Evolutionary conservation across 2,329 filamentous ascomycete species (phyloP).

Genomic region (Curvularia sp.): DNA sequence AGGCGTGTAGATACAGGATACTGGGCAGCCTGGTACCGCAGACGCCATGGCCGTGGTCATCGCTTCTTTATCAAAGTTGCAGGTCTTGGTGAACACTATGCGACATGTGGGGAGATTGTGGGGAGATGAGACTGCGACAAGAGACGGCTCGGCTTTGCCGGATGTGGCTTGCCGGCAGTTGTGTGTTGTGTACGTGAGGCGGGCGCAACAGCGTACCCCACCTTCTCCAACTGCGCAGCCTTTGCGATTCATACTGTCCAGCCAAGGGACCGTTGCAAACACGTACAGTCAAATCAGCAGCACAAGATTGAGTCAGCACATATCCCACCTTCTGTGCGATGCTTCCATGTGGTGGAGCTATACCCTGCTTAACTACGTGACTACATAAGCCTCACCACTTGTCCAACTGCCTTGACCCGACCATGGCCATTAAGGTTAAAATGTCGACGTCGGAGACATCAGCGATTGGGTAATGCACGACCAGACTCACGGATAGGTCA

Average conservation of each 20-base stretch:
- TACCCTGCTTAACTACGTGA: constrained; percentile 28
- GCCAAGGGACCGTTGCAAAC: neutral
- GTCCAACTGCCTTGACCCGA: constrained; percentile 1
- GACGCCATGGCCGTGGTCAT: neutral
- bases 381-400: constrained; percentile 17
- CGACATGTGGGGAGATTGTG: neutral
- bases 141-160: neutral
- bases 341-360: constrained; percentile 20
- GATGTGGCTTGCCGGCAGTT: neutral
- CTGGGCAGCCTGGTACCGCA: neutral
- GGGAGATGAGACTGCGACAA: neutral
- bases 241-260: neutral
- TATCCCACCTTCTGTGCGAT: neutral
- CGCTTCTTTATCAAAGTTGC: neutral
- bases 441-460: constrained; percentile 9
- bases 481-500: neutral
- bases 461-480: constrained; percentile 1
- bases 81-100: neutral
- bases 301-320: neutral
- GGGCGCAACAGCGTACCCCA: neutral
- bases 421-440: neutral
- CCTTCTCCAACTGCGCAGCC: neutral
- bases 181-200: neutral
- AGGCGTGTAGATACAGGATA: too few species aligned
- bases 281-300: neutral